Evolutionary conservation across 176 grass and related monocot species (phyloP).

Genomic region (Musa schizocarpa): DNA sequence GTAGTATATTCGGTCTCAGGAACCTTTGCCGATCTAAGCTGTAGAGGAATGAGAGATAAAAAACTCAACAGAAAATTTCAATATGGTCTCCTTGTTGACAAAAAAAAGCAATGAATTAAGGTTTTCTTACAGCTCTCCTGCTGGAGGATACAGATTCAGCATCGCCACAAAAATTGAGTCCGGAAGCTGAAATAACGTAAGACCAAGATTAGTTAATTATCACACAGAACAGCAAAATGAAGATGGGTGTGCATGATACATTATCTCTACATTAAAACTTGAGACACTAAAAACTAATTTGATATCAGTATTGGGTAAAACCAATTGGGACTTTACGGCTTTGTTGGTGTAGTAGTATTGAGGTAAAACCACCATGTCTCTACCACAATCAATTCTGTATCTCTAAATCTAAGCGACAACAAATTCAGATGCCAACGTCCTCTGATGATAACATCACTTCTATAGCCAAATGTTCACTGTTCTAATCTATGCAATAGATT

Average conservation of each 20-base stretch:
- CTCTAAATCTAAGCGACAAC: neutral
- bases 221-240: conserved; percentile 1
- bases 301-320: neutral
- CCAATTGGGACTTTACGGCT: no score
- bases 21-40: conserved; percentile 78
- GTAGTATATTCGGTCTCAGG: conserved; percentile 75
- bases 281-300: neutral
- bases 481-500: no score
- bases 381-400: neutral
- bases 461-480: neutral
- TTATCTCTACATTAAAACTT: neutral
- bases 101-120: conserved; percentile 1
- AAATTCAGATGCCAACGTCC: neutral
- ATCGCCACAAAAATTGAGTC: conserved; percentile 24
- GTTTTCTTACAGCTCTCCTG: conserved; percentile 77
- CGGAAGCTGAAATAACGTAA: conserved; percentile 26
- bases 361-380: neutral
- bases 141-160: conserved; percentile 74
- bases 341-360: no score
- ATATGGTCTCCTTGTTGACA: neutral
- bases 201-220: neutral
- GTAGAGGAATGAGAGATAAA: conserved; percentile 25
- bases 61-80: neutral
- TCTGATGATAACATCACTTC: neutral
- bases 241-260: neutral